Base-by-base conservation (phyloP, 139 green algal genomes). In the Picocystis salinarum region DNA sequence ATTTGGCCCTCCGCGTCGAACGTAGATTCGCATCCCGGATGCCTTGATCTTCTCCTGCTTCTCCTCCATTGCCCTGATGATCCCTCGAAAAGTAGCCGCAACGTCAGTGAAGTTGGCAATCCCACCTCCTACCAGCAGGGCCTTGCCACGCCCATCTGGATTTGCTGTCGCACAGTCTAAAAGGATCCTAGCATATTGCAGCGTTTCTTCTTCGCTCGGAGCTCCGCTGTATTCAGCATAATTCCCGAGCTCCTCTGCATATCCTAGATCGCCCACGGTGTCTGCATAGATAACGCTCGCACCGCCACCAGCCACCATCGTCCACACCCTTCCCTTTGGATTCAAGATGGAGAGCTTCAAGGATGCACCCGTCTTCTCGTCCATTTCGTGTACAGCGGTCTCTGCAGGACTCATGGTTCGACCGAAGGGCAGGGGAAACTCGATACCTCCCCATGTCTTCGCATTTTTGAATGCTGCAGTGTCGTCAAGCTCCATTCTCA, bases 51-150 rank as follows among this genome's bases (percentile, higher is more conserved):
- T 51, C 0, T 61, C 52, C 15, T 56, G 42, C 20, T 59, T 50
- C 62, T 83, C 68, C 22, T 56, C 34, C 12, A 84, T 48, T 3
- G 74, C 74, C 34, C 60, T 39, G 23, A 93, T 93, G 58, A 93
- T 93, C 48, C 82, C 82, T 39, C 61, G 68, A 70, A 93, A 93
- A 6, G 82, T 93, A 7, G 70, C 76, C 5, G 83, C 80, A n/a
- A 93, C 82, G 45, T 93, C 76, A 6, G 82, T 93, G 60, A 93
- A 93, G 66, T 93, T 93, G 25, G 82, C 83, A 28, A 93, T 94
- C 54, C 83, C 82, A 6, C 82, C 82, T 19, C 82, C 82, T 12
- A 94, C 70, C 15, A 93, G 52, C 31, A 93, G 75, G 23, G 82
- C 82, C 1, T 76, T 58, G 0, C 49, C 42, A 0, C 67, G 59